Percentiles rank a stretch among this genome's conserved stretches.
phyloP scores from a whole-genome alignment of 2,329 filamentous ascomycete genomes.

The Aphanoascus verrucosus region DNA sequence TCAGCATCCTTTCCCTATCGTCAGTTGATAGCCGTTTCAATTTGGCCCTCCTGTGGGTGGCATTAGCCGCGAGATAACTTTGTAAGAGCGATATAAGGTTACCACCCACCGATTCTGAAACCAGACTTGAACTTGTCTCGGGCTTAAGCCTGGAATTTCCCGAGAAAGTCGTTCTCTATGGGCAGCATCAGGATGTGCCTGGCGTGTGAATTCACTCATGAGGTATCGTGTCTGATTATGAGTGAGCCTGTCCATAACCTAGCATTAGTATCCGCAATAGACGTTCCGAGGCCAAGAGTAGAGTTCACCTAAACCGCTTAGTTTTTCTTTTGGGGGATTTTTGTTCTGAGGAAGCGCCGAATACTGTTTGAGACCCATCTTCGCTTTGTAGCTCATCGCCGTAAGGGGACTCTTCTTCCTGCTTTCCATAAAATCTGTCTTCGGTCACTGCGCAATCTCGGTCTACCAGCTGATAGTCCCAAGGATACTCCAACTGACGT shows the following conservation, averaged over 20 bases:
- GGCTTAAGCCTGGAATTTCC: constrained; percentile 84
- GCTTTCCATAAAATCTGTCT: not conserved
- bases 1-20: constrained; percentile 51
- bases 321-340: constrained; percentile 33
- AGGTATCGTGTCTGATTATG: constrained; percentile 95
- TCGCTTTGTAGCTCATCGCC: constrained; percentile 21
- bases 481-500: not conserved
- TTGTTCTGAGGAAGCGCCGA: constrained; percentile 16
- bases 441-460: not conserved
- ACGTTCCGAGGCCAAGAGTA: constrained; percentile 62
- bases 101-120: constrained; percentile 87
- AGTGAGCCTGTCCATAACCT: constrained; percentile 53
- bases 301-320: constrained; percentile 37
- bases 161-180: constrained; percentile 77
- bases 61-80: not conserved
- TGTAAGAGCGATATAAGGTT: not conserved
- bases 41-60: constrained; percentile 44
- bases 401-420: not conserved
- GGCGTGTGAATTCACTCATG: constrained; percentile 93
- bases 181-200: constrained; percentile 85
- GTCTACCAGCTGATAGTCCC: not conserved
- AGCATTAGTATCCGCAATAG: not conserved
- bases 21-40: constrained; percentile 51
- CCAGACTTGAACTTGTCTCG: constrained; percentile 93
- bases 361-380: constrained; percentile 21